These are phyloP conservation scores for Penicillium occitanis DNA, from an alignment of 2,329 filamentous ascomycete species.

Conservation along the genomic window DNA sequence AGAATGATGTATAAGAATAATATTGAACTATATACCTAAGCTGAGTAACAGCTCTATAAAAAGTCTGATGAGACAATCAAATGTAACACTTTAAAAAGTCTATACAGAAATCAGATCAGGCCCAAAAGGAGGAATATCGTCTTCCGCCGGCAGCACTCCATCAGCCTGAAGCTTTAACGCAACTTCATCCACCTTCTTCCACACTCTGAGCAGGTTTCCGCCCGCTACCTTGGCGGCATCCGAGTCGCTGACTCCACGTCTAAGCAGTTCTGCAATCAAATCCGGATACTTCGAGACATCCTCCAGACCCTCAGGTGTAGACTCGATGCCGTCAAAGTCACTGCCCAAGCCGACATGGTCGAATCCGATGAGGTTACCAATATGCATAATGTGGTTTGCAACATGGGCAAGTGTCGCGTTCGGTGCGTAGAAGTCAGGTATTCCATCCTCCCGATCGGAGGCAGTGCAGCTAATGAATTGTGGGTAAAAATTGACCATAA, in stretches of 20 bases:
- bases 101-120: not conserved
- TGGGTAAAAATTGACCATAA: slow-evolving; percentile 89
- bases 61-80: not conserved
- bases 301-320: slow-evolving; percentile 70
- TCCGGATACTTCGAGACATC: slow-evolving; percentile 83
- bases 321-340: slow-evolving; percentile 72
- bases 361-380: slow-evolving; percentile 79
- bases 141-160: slow-evolving; percentile 50
- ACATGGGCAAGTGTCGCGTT: slow-evolving; percentile 76
- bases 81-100: not conserved
- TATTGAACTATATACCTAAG: not conserved
- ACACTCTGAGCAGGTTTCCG: slow-evolving; percentile 79
- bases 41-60: not conserved
- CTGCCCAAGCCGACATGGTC: slow-evolving; percentile 85
- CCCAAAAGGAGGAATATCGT: slow-evolving; percentile 30
- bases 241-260: slow-evolving; percentile 68
- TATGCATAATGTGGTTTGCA: slow-evolving; percentile 75
- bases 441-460: slow-evolving; percentile 57
- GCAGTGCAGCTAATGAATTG: slow-evolving; percentile 76
- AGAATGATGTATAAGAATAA: not conserved
- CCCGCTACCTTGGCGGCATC: slow-evolving; percentile 76
- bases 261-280: slow-evolving; percentile 72
- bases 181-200: slow-evolving; percentile 73
- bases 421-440: slow-evolving; percentile 66
- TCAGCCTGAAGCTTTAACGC: slow-evolving; percentile 63